A percentile compares a stretch with the other conserved stretches of the same genome.
Conservation (phyloP, 176 grass and related monocot species). For the Raddia guianensis region DNA sequence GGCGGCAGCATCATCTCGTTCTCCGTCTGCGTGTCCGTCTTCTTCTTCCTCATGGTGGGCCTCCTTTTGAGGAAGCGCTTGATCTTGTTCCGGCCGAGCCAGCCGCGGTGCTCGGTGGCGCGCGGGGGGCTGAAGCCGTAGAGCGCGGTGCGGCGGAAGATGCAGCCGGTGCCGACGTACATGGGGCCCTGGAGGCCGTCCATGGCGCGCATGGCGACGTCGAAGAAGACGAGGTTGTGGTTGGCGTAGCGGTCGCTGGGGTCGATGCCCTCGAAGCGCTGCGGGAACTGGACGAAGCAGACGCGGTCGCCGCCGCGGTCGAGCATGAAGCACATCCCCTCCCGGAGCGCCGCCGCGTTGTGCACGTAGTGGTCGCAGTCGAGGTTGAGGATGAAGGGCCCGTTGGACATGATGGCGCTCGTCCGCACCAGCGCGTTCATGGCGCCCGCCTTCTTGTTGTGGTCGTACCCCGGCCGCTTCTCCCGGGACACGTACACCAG, state of each 20-base stretch:
- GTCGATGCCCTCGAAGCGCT: conserved; percentile 91
- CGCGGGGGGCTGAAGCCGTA: conserved; percentile 90
- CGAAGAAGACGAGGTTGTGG: conserved; percentile 96
- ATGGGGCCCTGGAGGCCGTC: conserved; percentile 90
- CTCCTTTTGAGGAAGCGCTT: conserved; percentile 70
- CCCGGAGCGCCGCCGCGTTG: conserved; percentile 75
- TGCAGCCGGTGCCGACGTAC: conserved; percentile 95
- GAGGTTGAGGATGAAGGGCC: conserved; percentile 91
- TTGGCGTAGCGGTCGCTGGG: conserved; percentile 90
- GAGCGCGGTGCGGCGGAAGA: conserved; percentile 89
- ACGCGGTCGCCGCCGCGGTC: conserved; percentile 87
- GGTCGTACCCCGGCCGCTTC: conserved; percentile 82
- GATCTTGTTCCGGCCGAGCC: conserved; percentile 83
- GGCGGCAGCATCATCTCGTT: conserved; percentile 67
- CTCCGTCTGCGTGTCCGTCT: conserved; percentile 57
- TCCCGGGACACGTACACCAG: conserved; percentile 89
- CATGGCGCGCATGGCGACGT: conserved; percentile 95
- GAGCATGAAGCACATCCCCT: conserved; percentile 99
- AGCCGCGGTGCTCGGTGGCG: conserved; percentile 88
- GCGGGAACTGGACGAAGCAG: conserved; percentile 95
- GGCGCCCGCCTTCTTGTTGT: conserved; percentile 95
- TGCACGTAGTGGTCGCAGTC: conserved; percentile 96
- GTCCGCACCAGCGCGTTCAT: conserved; percentile 91
- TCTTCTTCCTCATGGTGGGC: conserved; percentile 85
- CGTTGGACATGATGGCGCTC: conserved; percentile 93